phyloP scores from a whole-genome alignment of 495 filamentous ascomycete species.

The Hyaloscypha bicolor region DNA sequence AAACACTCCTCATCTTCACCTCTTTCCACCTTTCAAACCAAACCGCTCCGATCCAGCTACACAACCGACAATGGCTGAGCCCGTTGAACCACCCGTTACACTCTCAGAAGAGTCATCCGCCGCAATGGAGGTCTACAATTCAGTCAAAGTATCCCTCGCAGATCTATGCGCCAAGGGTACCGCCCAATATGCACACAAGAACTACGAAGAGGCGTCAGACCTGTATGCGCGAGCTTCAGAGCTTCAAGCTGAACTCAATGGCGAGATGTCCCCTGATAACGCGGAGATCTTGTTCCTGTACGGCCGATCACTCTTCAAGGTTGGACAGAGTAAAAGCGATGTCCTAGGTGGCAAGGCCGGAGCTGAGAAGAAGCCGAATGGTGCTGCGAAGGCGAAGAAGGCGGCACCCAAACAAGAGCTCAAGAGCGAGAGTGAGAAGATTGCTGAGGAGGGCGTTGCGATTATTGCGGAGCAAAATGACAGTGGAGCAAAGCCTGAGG shows the following conservation, averaged over 20 bases:
- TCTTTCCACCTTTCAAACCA: conserved; percentile 10
- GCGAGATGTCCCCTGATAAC: conserved; percentile 86
- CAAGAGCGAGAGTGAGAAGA: conserved; percentile 37
- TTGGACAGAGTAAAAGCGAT: conserved; percentile 91
- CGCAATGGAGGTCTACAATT: conserved; percentile 31
- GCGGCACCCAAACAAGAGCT: conserved; percentile 26
- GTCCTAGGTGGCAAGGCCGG: conserved; percentile 82
- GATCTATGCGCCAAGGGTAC: conserved; percentile 57
- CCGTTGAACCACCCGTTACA: conserved; percentile 27
- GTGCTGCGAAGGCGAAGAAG: conserved; percentile 34
- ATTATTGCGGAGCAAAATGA: conserved; percentile 35
- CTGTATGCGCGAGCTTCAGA: conserved; percentile 86
- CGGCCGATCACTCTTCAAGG: conserved; percentile 87
- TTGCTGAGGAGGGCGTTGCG: conserved; percentile 45
- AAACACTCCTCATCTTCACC: not conserved
- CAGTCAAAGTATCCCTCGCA: conserved; percentile 56
- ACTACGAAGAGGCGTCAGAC: conserved; percentile 82
- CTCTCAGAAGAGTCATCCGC: conserved; percentile 16
- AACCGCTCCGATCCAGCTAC: not conserved
- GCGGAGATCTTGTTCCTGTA: conserved; percentile 93
- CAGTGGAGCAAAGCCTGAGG: conserved; percentile 41
- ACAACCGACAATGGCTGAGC: conserved; percentile 25
- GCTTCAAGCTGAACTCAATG: conserved; percentile 87
- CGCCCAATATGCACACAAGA: conserved; percentile 76
- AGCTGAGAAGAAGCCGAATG: conserved; percentile 54